phyloP scores from a whole-genome alignment of 129 eudicot genomes.

The Flaveria trinervia region DNA sequence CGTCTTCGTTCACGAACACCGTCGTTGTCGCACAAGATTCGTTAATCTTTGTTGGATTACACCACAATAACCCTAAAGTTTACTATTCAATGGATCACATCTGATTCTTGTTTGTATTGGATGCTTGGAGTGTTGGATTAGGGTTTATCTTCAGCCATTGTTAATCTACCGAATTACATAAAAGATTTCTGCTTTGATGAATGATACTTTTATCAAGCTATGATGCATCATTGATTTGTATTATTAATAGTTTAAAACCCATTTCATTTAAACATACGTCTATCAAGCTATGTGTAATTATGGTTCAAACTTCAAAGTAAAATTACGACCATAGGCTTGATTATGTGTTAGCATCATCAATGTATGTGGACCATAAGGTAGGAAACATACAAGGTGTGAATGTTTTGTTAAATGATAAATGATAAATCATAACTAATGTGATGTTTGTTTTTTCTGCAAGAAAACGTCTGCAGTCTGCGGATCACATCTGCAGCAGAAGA shows the following conservation, averaged over 20 bases:
- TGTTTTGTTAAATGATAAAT: no score
- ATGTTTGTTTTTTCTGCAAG: no score
- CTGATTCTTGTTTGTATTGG: no score
- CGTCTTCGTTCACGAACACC: constrained; percentile 5
- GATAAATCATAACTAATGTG: no score
- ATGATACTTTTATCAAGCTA: no score
- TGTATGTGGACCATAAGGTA: not conserved
- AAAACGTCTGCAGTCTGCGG: no score
- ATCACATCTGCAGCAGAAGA: no score
- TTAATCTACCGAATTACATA: not conserved
- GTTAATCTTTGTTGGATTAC: constrained; percentile 11
- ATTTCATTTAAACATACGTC: no score
- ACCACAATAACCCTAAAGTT: constrained; percentile 16
- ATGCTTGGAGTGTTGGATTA: not conserved
- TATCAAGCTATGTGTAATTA: no score
- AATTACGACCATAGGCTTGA: not conserved
- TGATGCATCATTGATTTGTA: not conserved
- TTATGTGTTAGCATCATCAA: not conserved
- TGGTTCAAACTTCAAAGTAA: no score
- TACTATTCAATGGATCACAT: not conserved
- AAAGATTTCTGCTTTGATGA: not conserved
- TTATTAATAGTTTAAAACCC: no score
- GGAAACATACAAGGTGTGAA: not conserved
- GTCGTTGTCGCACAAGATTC: constrained; percentile 4
- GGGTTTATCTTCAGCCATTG: not conserved